Conservation (phyloP, 2,329 filamentous ascomycete genomes). For the Aspergillus sclerotialis region DNA sequence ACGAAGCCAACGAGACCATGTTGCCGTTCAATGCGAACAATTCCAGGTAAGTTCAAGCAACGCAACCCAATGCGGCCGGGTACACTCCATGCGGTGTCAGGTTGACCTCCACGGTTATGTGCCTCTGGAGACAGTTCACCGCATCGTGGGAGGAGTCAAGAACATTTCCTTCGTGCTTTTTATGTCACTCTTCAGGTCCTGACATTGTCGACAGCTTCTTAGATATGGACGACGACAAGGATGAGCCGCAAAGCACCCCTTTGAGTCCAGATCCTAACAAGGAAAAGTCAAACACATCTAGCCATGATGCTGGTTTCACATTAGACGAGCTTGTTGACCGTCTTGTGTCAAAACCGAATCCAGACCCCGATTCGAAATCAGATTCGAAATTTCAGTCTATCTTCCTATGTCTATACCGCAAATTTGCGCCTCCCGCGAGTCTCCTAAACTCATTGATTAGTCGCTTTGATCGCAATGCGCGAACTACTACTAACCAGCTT, state of each 20-base stretch:
- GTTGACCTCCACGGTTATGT: no score
- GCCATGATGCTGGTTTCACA: conserved; percentile 32
- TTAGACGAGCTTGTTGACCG: conserved; percentile 74
- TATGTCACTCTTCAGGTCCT: conserved; percentile 33
- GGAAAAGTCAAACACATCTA: conserved; percentile 26
- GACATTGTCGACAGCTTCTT: conserved; percentile 37
- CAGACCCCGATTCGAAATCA: conserved; percentile 59
- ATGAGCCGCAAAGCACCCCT: conserved; percentile 20
- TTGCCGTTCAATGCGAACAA: conserved; percentile 16
- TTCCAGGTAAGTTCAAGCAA: conserved; percentile 16
- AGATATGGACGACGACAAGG: conserved; percentile 37
- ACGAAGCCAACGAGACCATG: conserved; percentile 24
- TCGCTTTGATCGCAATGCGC: conserved; percentile 64
- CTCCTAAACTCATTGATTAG: conserved; percentile 65
- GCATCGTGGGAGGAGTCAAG: conserved; percentile 17
- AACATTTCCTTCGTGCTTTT: conserved; percentile 28
- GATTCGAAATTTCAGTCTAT: conserved; percentile 83
- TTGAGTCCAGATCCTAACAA: conserved; percentile 23
- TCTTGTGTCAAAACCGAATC: conserved; percentile 62
- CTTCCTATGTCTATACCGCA: conserved; percentile 88
- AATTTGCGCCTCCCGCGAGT: conserved; percentile 76
- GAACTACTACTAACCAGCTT: conserved; percentile 64
- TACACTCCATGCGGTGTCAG: no score
- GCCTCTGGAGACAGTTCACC: no score
- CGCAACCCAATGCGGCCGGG: no score